These are phyloP conservation scores for Penicillium sp. DNA, from an alignment of 2,329 filamentous ascomycete species.

Conservation along the genomic window DNA sequence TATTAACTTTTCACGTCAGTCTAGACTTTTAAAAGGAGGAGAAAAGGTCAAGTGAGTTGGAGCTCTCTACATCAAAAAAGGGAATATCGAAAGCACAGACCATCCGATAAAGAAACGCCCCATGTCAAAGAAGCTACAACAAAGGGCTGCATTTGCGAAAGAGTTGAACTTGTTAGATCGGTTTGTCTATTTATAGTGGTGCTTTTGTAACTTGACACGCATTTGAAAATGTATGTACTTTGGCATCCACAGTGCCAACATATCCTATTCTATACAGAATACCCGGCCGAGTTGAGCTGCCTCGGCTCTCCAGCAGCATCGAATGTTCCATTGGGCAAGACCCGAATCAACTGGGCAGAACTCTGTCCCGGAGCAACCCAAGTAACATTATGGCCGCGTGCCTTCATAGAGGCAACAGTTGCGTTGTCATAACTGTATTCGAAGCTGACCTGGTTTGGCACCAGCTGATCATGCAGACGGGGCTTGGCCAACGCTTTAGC, in stretches of 20 bases:
- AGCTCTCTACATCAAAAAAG: not conserved
- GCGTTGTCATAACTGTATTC: slow-evolving; percentile 68
- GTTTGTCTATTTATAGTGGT: not conserved
- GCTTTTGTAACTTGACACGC: not conserved
- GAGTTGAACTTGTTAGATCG: no score
- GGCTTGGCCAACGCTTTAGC: slow-evolving; percentile 64
- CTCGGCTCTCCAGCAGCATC: slow-evolving; percentile 76
- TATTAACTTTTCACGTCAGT: not conserved
- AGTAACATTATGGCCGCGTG: slow-evolving; percentile 68
- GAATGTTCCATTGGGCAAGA: slow-evolving; percentile 65
- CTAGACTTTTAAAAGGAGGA: not conserved
- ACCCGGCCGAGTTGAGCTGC: slow-evolving; percentile 68
- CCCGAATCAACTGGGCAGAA: slow-evolving; percentile 68
- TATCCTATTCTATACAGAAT: slow-evolving; percentile 47
- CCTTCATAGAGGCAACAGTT: slow-evolving; percentile 63
- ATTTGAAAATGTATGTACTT: slow-evolving; percentile 2
- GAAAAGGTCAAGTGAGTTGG: not conserved
- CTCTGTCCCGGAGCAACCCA: slow-evolving; percentile 65
- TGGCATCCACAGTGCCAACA: not conserved
- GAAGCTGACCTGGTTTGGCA: slow-evolving; percentile 67
- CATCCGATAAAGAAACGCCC: slow-evolving; percentile 1
- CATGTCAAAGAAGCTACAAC: not conserved
- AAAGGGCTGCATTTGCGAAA: not conserved
- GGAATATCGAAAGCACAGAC: not conserved
- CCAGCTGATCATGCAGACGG: slow-evolving; percentile 77